These are phyloP conservation scores for Salvia rosmarinus DNA, from an alignment of 257 asterid species.

Conservation along the genomic window DNA sequence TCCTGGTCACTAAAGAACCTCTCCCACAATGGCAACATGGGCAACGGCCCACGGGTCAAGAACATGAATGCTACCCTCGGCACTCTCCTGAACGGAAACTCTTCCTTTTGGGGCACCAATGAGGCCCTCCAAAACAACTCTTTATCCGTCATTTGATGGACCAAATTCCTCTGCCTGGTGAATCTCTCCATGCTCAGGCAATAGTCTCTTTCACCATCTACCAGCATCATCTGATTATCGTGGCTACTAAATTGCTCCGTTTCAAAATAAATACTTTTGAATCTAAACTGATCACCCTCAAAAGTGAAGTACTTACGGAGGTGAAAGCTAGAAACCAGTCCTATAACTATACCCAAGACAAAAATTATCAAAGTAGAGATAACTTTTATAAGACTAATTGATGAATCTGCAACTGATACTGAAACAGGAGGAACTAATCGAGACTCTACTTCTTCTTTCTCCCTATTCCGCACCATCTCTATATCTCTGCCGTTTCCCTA, in stretches of 20 bases:
- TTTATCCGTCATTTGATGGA: slow-evolving; percentile 72
- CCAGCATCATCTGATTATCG: slow-evolving; percentile 28
- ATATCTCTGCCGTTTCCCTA: slow-evolving; percentile 1
- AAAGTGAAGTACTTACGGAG: slow-evolving; percentile 61
- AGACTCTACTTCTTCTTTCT: slow-evolving; percentile 60
- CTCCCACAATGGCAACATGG: slow-evolving; percentile 91
- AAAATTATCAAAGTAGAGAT: slow-evolving; percentile 63
- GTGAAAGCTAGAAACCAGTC: slow-evolving; percentile 82
- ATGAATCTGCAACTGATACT: slow-evolving; percentile 54
- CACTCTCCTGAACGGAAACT: slow-evolving; percentile 73
- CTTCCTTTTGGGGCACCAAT: slow-evolving; percentile 73
- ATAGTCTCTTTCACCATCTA: slow-evolving; percentile 51
- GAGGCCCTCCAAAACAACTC: slow-evolving; percentile 98
- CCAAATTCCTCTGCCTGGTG: slow-evolving; percentile 50
- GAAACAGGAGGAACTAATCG: slow-evolving; percentile 35
- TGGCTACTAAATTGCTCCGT: slow-evolving; percentile 41
- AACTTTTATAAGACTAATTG: slow-evolving; percentile 61
- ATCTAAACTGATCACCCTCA: slow-evolving; percentile 47
- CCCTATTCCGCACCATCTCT: slow-evolving; percentile 59
- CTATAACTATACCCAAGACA: slow-evolving; percentile 85
- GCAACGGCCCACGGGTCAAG: slow-evolving; percentile 87
- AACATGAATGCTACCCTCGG: slow-evolving; percentile 93
- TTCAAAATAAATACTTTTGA: slow-evolving; percentile 39
- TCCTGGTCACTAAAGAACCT: slow-evolving; percentile 79
- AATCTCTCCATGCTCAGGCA: slow-evolving; percentile 64